Evolutionary conservation across 805 yeast genomes (phyloP).

Genomic region (Saccharomycopsis javanensis): DNA sequence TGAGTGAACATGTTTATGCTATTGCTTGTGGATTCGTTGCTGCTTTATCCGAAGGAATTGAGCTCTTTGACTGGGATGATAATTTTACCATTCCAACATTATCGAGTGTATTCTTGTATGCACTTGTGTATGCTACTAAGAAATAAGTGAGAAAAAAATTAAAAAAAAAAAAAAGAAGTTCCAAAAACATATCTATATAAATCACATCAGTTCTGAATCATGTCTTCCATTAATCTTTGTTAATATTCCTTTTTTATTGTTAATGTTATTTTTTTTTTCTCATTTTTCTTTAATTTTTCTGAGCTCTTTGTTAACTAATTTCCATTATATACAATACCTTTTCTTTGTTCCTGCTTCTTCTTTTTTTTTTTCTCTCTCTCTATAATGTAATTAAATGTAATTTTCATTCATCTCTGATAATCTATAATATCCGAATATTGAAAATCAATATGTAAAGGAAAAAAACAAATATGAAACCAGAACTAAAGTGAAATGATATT

Average conservation of each 20-base stretch:
- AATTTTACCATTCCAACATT: constrained; percentile 90
- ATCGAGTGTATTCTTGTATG: constrained; percentile 56
- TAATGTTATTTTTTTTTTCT: too few relatives aligned
- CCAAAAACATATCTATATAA: neutral
- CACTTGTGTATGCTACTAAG: constrained; percentile 29
- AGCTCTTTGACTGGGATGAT: constrained; percentile 72
- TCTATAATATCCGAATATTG: too few relatives aligned
- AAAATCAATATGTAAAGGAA: too few relatives aligned
- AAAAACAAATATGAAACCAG: too few relatives aligned
- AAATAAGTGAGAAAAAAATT: neutral
- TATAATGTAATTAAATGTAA: too few relatives aligned
- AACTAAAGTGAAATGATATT: too few relatives aligned
- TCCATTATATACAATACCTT: neutral
- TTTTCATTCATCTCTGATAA: too few relatives aligned
- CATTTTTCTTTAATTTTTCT: neutral
- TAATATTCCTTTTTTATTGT: neutral
- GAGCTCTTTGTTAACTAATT: too few relatives aligned
- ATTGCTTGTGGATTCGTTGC: constrained; percentile 71
- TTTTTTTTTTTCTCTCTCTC: too few relatives aligned
- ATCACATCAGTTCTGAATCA: neutral
- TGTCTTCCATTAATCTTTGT: neutral
- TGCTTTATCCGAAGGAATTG: constrained; percentile 77
- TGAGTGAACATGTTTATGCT: constrained; percentile 46
- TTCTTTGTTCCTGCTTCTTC: neutral
- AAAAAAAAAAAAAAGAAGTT: neutral